These are phyloP conservation scores for Fagopyrum esculentum DNA, from an alignment of 148 eudicot species.

Conservation along the genomic window DNA sequence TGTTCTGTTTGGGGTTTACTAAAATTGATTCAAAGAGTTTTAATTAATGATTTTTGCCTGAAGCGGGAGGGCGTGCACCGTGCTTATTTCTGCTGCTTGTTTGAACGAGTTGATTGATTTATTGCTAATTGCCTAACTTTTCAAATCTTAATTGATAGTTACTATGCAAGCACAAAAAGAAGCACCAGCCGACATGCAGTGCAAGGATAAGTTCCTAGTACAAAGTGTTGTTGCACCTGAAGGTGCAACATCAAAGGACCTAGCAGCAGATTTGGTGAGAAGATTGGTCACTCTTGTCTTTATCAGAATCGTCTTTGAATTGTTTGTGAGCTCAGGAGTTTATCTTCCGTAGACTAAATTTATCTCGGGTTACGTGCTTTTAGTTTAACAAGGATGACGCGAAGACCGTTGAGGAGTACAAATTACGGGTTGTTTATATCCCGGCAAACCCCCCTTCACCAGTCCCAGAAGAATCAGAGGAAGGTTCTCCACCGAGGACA, in stretches of 20 bases:
- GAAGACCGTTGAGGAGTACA: slow-evolving; percentile 64
- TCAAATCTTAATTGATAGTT: slow-evolving; percentile 32
- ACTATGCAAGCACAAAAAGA: slow-evolving; percentile 91
- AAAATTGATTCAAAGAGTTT: not conserved
- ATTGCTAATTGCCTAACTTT: slow-evolving; percentile 13
- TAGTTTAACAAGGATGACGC: slow-evolving; percentile 74
- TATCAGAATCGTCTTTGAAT: not conserved
- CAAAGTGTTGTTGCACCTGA: slow-evolving; percentile 63
- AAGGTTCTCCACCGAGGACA: slow-evolving; percentile 70
- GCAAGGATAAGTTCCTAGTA: slow-evolving; percentile 85
- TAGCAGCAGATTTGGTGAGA: slow-evolving; percentile 57
- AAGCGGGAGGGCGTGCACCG: not conserved
- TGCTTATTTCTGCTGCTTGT: slow-evolving; percentile 1
- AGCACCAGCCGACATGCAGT: slow-evolving; percentile 72
- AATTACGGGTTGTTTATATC: slow-evolving; percentile 63
- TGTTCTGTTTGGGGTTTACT: not conserved
- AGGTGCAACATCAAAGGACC: slow-evolving; percentile 50
- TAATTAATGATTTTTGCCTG: not conserved
- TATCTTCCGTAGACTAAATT: slow-evolving; percentile 10
- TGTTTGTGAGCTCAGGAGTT: slow-evolving; percentile 6
- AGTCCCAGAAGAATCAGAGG: slow-evolving; percentile 87
- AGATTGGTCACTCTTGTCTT: slow-evolving; percentile 10
- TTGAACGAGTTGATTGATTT: not conserved
- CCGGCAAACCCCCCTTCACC: slow-evolving; percentile 96
- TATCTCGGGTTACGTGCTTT: slow-evolving; percentile 15